phyloP scores from a whole-genome alignment of 2,329 filamentous ascomycete species.

The Rugonectria rugulosa region DNA sequence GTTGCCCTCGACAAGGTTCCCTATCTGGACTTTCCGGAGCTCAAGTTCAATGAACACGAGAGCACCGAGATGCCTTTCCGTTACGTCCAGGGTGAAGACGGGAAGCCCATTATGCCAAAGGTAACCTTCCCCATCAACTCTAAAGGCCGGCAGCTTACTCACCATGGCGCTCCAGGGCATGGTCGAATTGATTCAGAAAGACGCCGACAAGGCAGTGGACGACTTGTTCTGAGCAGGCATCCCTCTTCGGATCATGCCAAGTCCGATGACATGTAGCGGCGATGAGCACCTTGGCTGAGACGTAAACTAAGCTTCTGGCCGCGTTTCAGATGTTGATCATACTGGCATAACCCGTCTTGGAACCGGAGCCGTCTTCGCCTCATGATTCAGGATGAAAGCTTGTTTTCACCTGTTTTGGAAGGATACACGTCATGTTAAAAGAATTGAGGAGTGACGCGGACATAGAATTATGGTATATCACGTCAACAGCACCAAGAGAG shows the following conservation, averaged over 20 bases:
- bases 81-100: slow-evolving; percentile 80
- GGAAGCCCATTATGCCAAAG: slow-evolving; percentile 88
- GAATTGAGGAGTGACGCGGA: no score
- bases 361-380: neutral
- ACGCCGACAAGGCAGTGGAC: slow-evolving; percentile 90
- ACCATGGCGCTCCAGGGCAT: no score
- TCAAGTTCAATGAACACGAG: slow-evolving; percentile 90
- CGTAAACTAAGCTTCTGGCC: slow-evolving; percentile 2
- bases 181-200: slow-evolving; percentile 90
- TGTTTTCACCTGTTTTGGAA: neutral
- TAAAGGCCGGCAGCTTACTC: no score
- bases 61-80: slow-evolving; percentile 98
- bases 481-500: no score
- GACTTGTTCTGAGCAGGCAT: slow-evolving; percentile 71
- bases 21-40: slow-evolving; percentile 88
- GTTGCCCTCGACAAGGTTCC: slow-evolving; percentile 79
- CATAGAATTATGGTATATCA: no score
- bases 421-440: neutral
- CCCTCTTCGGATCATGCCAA: neutral
- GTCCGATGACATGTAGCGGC: neutral
- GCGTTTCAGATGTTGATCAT: slow-evolving; percentile 14
- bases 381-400: slow-evolving; percentile 3
- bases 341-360: neutral
- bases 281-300: neutral
- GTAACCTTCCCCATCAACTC: slow-evolving; percentile 57